Evolutionary conservation across 108 stramenopile species (phyloP).

Genomic region (Aurantiochytrium sp.): DNA sequence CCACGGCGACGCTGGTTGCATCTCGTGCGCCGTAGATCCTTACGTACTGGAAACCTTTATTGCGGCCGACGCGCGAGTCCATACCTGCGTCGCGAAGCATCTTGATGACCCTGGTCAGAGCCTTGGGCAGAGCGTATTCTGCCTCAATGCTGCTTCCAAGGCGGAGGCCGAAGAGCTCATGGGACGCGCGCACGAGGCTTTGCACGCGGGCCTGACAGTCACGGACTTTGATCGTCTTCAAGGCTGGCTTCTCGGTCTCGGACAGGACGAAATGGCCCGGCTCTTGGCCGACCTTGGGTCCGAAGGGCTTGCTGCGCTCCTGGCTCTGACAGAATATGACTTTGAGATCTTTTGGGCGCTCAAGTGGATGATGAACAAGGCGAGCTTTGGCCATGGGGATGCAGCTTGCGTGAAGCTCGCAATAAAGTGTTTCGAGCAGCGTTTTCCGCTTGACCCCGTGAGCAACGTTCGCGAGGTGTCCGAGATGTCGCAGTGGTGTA

Average conservation of each 20-base stretch:
- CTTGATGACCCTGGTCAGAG: not conserved
- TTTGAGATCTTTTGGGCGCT: not conserved
- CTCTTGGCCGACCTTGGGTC: not conserved
- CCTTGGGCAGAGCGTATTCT: not conserved
- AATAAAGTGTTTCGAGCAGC: not conserved
- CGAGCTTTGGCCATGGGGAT: too few species aligned
- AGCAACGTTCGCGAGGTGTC: not conserved
- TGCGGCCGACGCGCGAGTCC: not conserved
- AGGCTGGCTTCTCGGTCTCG: not conserved
- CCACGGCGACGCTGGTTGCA: not conserved
- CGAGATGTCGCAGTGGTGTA: not conserved
- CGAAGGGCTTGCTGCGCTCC: not conserved
- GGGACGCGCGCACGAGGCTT: not conserved
- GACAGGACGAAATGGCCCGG: not conserved
- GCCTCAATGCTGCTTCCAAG: not conserved
- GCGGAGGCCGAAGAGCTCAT: not conserved
- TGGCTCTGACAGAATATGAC: not conserved
- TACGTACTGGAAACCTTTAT: not conserved
- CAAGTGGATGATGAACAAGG: not conserved
- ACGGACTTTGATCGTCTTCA: not conserved
- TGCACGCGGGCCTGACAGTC: not conserved
- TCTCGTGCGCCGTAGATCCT: not conserved
- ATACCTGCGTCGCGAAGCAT: not conserved
- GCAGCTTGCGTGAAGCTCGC: too few species aligned
- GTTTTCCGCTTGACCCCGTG: not conserved